Percentiles rank a stretch among this genome's conserved stretches.
Conservation (phyloP, 495 filamentous ascomycete species). For the Cairneyella variabilis region DNA sequence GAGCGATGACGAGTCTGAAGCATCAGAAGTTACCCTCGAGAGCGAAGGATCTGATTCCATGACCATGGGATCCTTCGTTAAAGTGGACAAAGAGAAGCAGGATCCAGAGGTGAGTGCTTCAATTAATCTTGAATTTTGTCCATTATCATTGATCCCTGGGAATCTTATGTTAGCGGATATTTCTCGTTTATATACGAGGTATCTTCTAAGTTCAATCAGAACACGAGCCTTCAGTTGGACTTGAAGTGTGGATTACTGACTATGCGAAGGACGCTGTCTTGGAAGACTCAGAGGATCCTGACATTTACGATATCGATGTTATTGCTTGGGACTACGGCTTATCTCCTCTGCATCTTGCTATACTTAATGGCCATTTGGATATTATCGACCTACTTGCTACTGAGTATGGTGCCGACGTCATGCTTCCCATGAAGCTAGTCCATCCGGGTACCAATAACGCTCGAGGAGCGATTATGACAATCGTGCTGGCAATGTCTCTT, state of each 20-base stretch:
- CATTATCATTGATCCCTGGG: neutral
- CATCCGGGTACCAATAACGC: constrained; percentile 41
- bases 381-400: constrained; percentile 66
- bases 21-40: constrained; percentile 27
- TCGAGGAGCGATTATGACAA: constrained; percentile 55
- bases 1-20: constrained; percentile 35
- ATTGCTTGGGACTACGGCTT: constrained; percentile 69
- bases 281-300: constrained; percentile 61
- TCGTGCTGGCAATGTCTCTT: constrained; percentile 57
- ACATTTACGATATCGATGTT: constrained; percentile 74
- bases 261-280: constrained; percentile 21
- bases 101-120: constrained; percentile 25
- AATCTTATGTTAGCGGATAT: neutral
- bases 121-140: neutral
- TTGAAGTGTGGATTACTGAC: too few species aligned
- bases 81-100: constrained; percentile 45
- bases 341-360: constrained; percentile 73
- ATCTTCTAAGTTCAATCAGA: too few species aligned
- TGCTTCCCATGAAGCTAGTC: constrained; percentile 62
- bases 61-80: constrained; percentile 57
- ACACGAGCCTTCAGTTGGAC: too few species aligned
- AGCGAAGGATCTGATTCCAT: constrained; percentile 30
- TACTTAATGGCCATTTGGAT: constrained; percentile 62
- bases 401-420: constrained; percentile 68
- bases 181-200: too few species aligned